These are phyloP conservation scores for Suillus ampliporus DNA, from an alignment of 768 basidiomycete species.

Conservation along the genomic window DNA sequence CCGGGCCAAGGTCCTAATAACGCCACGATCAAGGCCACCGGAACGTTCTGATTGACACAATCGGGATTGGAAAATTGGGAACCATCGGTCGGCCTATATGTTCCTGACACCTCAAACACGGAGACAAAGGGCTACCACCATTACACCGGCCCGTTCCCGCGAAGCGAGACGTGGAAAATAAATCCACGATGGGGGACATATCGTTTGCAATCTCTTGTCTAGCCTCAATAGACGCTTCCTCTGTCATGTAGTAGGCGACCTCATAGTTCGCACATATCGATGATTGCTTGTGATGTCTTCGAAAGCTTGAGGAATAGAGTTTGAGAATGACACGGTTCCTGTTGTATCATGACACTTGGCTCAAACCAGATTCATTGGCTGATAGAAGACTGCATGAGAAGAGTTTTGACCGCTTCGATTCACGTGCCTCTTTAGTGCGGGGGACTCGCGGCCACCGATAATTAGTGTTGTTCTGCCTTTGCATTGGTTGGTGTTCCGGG, in stretches of 20 bases:
- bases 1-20: background rate
- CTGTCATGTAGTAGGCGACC: background rate
- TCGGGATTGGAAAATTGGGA: background rate
- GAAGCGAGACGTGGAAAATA: background rate
- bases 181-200: background rate
- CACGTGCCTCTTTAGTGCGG: background rate
- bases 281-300: background rate
- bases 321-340: conserved; percentile 3
- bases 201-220: background rate
- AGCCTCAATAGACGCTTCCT: background rate
- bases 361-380: background rate
- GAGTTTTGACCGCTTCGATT: background rate
- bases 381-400: conserved; percentile 7
- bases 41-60: conserved; percentile 7
- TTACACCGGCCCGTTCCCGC: background rate
- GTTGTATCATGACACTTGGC: conserved; percentile 4
- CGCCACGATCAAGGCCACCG: conserved; percentile 8
- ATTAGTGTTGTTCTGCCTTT: background rate
- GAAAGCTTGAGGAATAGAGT: conserved; percentile 8
- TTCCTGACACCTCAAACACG: background rate
- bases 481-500: background rate
- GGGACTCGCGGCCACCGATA: background rate
- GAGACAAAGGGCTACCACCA: background rate
- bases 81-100: background rate
- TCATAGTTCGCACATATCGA: background rate